phyloP scores from a whole-genome alignment of 441 rosid genomes.

The Hypseocharis bilobata region DNA sequence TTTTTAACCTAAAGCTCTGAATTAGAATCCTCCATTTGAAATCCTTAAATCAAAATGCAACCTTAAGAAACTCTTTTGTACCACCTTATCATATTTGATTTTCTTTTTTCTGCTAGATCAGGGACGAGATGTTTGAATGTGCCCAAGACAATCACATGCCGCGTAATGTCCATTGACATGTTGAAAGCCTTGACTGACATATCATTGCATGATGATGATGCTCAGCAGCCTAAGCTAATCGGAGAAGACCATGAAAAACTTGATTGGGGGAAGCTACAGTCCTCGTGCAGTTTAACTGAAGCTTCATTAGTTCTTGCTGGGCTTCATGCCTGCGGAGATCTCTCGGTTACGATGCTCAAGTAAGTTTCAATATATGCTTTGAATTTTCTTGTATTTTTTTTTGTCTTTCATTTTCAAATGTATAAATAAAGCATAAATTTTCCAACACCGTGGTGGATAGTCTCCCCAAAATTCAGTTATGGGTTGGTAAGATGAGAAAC shows the following conservation, averaged over 20 bases:
- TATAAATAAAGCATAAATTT: not conserved
- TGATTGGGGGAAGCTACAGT: conserved; percentile 20
- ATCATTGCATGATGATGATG: conserved; percentile 27
- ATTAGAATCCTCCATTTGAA: not conserved
- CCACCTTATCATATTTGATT: not conserved
- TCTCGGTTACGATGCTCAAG: conserved; percentile 84
- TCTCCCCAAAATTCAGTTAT: not conserved
- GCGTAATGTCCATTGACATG: conserved; percentile 50
- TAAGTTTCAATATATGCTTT: conserved; percentile 30
- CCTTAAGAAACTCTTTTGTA: not conserved
- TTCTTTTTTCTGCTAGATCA: conserved; percentile 47
- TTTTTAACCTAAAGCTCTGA: not conserved
- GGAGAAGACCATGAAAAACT: conserved; percentile 19
- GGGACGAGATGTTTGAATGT: conserved; percentile 39
- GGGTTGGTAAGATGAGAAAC: not conserved
- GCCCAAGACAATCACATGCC: conserved; percentile 66
- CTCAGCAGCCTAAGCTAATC: conserved; percentile 23
- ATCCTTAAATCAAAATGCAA: not conserved
- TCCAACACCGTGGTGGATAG: not conserved
- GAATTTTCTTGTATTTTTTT: not conserved
- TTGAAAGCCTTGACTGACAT: conserved; percentile 45
- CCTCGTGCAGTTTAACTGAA: conserved; percentile 18
- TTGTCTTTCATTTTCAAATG: not conserved
- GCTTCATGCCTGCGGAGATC: conserved; percentile 94
- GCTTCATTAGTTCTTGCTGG: conserved; percentile 73